Evolutionary conservation across 73 alveolate species (phyloP).

Genomic region (Paramecium pentaurelia): DNA sequence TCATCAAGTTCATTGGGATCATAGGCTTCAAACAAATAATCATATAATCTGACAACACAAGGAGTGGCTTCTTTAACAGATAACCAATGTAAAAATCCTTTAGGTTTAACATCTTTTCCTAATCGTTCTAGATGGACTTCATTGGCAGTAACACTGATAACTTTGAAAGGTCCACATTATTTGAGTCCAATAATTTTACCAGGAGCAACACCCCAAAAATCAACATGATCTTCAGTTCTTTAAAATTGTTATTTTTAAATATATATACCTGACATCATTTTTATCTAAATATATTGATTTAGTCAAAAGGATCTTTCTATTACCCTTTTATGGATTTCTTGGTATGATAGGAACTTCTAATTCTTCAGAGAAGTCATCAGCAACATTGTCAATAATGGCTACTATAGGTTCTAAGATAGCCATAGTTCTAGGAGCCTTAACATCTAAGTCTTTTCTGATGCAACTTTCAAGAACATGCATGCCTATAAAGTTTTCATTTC

Average conservation of each 20-base stretch:
- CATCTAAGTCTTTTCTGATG: slow-evolving; percentile 91
- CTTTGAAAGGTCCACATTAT: slow-evolving; percentile 85
- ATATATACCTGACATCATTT: slow-evolving; percentile 82
- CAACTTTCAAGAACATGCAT: slow-evolving; percentile 91
- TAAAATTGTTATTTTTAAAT: background rate
- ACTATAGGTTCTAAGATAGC: slow-evolving; percentile 92
- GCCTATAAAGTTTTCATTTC: slow-evolving; percentile 92
- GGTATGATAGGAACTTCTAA: slow-evolving; percentile 94
- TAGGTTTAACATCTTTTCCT: slow-evolving; percentile 84
- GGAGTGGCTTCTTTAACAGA: slow-evolving; percentile 82
- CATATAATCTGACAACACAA: slow-evolving; percentile 91
- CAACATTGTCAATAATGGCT: slow-evolving; percentile 78
- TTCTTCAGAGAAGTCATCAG: slow-evolving; percentile 63
- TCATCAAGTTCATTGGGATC: slow-evolving; percentile 86
- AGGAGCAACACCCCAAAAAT: slow-evolving; percentile 94
- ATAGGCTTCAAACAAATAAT: slow-evolving; percentile 78
- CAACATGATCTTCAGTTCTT: slow-evolving; percentile 69
- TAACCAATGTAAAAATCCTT: slow-evolving; percentile 97
- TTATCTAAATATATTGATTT: slow-evolving; percentile 83
- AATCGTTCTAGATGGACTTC: slow-evolving; percentile 75
- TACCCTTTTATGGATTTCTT: slow-evolving; percentile 82
- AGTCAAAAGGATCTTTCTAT: slow-evolving; percentile 33
- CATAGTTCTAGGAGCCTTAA: slow-evolving; percentile 95
- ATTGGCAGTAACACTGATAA: slow-evolving; percentile 74
- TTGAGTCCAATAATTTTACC: slow-evolving; percentile 91